Conservation (phyloP, 352 stramenopile genomes). For the Globisporangium carolinianum region DNA sequence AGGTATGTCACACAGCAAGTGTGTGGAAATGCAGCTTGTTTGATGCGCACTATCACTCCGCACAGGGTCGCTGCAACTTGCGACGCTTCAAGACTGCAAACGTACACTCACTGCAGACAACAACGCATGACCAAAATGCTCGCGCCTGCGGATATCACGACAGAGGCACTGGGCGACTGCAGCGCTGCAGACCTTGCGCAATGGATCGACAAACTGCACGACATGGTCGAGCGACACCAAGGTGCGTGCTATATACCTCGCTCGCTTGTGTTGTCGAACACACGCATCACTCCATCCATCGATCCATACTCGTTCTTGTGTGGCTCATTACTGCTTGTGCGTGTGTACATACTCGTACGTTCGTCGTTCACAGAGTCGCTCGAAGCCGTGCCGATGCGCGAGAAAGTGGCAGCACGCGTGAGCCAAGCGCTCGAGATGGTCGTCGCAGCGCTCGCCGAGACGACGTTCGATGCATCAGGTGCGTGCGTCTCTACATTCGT, state of each 20-base stretch:
- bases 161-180: neutral
- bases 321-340: no score
- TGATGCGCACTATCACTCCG: neutral
- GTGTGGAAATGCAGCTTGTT: neutral
- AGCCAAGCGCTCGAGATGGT: conserved; percentile 8
- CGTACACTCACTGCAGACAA: no score
- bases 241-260: conserved; percentile 6
- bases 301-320: no score
- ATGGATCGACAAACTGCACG: conserved; percentile 36
- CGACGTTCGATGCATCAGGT: conserved; percentile 18
- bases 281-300: no score
- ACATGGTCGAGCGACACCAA: conserved; percentile 22
- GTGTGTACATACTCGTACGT: no score
- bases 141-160: conserved; percentile 1
- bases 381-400: conserved; percentile 11
- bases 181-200: conserved; percentile 7
- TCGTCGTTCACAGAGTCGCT: conserved; percentile 10
- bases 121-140: neutral
- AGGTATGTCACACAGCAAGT: no score
- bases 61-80: no score
- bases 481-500: neutral
- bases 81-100: no score
- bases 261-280: neutral
- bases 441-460: conserved; percentile 3
- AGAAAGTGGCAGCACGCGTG: conserved; percentile 15